Percentiles rank a stretch among this genome's conserved stretches.
Conservation (phyloP, 768 basidiomycete genomes). For the Tricholoma bakamatsutake region DNA sequence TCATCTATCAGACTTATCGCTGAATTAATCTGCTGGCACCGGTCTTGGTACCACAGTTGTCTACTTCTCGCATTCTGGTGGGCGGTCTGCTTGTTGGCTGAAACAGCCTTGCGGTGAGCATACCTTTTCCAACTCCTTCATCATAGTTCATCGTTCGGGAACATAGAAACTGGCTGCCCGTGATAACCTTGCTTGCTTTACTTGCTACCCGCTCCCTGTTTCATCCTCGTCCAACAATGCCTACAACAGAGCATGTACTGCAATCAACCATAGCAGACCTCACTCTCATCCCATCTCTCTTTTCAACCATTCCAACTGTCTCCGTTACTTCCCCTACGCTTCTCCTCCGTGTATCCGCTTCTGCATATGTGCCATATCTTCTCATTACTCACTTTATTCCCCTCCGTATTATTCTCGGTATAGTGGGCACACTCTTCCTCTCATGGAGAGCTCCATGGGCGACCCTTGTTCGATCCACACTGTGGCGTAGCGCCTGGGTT, state of each 20-base stretch:
- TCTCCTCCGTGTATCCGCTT: slow-evolving; percentile 49
- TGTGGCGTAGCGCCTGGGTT: slow-evolving; percentile 64
- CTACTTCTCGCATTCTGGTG: slow-evolving; percentile 73
- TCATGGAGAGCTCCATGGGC: slow-evolving; percentile 69
- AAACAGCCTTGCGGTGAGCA: slow-evolving; percentile 34
- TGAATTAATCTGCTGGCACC: slow-evolving; percentile 54
- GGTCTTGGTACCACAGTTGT: slow-evolving; percentile 55
- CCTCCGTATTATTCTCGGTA: slow-evolving; percentile 53
- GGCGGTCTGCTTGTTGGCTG: slow-evolving; percentile 61
- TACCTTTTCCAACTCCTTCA: not conserved
- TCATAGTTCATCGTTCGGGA: not conserved
- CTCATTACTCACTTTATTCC: slow-evolving; percentile 57
- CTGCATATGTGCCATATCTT: slow-evolving; percentile 63
- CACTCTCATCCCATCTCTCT: slow-evolving; percentile 52
- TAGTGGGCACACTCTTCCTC: slow-evolving; percentile 53
- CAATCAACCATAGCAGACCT: slow-evolving; percentile 59
- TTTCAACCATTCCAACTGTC: slow-evolving; percentile 35
- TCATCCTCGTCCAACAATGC: slow-evolving; percentile 16
- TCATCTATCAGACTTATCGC: slow-evolving; percentile 33
- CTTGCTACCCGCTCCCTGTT: slow-evolving; percentile 8
- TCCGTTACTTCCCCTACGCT: slow-evolving; percentile 20
- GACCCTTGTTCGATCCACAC: slow-evolving; percentile 40
- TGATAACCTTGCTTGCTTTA: slow-evolving; percentile 6
- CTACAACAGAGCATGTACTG: slow-evolving; percentile 50
- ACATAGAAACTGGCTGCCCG: slow-evolving; percentile 14